These are phyloP conservation scores for Pelagophyceae sp. DNA, from an alignment of 352 stramenopile species.

Conservation along the genomic window DNA sequence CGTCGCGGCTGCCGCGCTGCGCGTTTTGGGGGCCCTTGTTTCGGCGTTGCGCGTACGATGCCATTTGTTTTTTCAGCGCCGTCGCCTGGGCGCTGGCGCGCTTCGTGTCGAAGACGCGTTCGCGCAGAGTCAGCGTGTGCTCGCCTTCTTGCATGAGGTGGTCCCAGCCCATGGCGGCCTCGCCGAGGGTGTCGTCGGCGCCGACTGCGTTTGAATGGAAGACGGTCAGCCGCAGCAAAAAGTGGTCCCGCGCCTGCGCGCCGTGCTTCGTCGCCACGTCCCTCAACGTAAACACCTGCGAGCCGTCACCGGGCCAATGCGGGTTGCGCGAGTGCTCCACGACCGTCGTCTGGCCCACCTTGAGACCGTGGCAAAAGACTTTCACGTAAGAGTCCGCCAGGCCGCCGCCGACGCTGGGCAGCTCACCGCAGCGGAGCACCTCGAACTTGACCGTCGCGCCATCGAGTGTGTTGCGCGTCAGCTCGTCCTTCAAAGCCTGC, in stretches of 20 bases:
- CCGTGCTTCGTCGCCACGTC: background rate
- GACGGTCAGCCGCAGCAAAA: background rate
- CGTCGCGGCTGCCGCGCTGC: too few species aligned
- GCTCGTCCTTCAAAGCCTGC: background rate
- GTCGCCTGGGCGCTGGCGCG: too few species aligned
- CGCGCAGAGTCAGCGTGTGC: background rate
- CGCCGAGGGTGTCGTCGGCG: background rate
- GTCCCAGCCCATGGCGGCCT: background rate
- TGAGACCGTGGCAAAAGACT: background rate
- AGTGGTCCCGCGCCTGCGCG: background rate
- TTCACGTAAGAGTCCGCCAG: background rate
- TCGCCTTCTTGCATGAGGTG: background rate
- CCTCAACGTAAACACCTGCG: background rate
- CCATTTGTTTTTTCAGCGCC: too few species aligned
- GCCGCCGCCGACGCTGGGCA: background rate
- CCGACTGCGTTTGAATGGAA: background rate
- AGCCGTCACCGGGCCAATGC: background rate
- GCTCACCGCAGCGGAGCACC: background rate
- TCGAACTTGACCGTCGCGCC: constrained; percentile 11
- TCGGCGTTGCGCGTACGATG: too few species aligned
- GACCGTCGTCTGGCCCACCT: background rate
- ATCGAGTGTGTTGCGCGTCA: background rate
- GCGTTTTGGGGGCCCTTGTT: too few species aligned
- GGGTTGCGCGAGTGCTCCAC: background rate
- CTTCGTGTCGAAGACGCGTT: background rate